Evolutionary conservation across 768 basidiomycete species (phyloP).

Genomic region (Podaxis sp.): DNA sequence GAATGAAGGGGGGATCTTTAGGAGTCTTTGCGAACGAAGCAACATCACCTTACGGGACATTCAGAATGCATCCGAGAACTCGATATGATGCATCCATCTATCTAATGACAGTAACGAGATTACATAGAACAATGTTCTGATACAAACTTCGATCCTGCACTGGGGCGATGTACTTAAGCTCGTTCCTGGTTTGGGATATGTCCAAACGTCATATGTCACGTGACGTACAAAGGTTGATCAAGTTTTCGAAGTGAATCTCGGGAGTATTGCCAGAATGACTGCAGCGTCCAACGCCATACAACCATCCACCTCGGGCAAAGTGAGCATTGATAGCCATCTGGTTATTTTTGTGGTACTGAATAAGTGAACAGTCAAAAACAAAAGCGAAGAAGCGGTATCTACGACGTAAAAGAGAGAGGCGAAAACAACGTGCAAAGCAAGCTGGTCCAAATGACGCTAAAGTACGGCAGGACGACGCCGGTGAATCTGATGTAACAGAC

Average conservation of each 20-base stretch:
- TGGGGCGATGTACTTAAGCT: too few species aligned
- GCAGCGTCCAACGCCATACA: not conserved
- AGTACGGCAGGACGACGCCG: not conserved
- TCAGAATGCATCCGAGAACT: not conserved
- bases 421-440: conserved; percentile 22
- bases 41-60: conserved; percentile 23
- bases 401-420: conserved; percentile 29
- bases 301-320: not conserved
- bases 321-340: not conserved
- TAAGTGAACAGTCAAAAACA: conserved; percentile 24
- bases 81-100: not conserved
- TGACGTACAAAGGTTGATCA: not conserved
- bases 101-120: not conserved
- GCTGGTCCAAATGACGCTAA: not conserved
- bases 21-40: conserved; percentile 48
- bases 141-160: too few species aligned
- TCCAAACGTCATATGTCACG: not conserved
- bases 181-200: too few species aligned
- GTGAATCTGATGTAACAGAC: not conserved
- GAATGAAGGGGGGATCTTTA: conserved; percentile 51
- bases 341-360: not conserved
- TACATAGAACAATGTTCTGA: too few species aligned
- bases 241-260: not conserved
- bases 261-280: not conserved
- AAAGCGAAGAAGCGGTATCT: conserved; percentile 30